These are phyloP conservation scores for Fragaria vesca DNA, from an alignment of 306 rosid species.

Conservation along the genomic window DNA sequence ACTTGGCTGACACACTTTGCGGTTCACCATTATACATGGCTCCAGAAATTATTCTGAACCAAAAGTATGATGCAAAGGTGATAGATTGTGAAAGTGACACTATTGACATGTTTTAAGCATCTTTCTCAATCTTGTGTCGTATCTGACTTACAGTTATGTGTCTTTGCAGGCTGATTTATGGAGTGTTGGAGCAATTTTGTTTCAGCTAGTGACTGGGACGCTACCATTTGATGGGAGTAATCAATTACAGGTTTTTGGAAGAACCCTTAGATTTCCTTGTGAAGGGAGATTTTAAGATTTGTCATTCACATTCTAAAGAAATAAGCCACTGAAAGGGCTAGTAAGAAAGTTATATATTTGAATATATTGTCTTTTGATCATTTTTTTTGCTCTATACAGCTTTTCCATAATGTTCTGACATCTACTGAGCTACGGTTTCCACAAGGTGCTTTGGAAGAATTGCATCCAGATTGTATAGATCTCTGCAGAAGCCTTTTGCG, in stretches of 20 bases:
- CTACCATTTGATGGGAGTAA: slow-evolving; percentile 85
- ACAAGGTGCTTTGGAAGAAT: slow-evolving; percentile 50
- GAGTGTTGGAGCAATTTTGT: slow-evolving; percentile 97
- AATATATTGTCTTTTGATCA: slow-evolving; percentile 18
- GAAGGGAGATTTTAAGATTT: neutral
- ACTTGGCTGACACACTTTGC: slow-evolving; percentile 83
- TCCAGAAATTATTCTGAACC: slow-evolving; percentile 77
- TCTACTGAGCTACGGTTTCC: slow-evolving; percentile 79
- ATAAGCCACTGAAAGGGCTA: slow-evolving; percentile 1
- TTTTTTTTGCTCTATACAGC: slow-evolving; percentile 52
- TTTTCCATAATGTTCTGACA: slow-evolving; percentile 74
- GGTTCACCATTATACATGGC: slow-evolving; percentile 99
- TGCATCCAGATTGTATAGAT: slow-evolving; percentile 79
- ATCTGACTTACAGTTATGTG: slow-evolving; percentile 5
- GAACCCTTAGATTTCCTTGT: neutral
- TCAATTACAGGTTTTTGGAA: slow-evolving; percentile 64
- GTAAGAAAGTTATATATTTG: slow-evolving; percentile 4
- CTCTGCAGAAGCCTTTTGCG: slow-evolving; percentile 91
- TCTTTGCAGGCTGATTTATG: slow-evolving; percentile 90
- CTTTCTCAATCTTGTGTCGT: slow-evolving; percentile 8
- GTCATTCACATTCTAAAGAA: neutral
- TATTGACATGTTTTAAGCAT: slow-evolving; percentile 9
- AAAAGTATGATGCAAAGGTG: slow-evolving; percentile 90
- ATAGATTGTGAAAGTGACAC: slow-evolving; percentile 27
- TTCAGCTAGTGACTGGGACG: slow-evolving; percentile 83